Conservation (phyloP, 2,329 filamentous ascomycete species). For the Hirsutella thompsonii region DNA sequence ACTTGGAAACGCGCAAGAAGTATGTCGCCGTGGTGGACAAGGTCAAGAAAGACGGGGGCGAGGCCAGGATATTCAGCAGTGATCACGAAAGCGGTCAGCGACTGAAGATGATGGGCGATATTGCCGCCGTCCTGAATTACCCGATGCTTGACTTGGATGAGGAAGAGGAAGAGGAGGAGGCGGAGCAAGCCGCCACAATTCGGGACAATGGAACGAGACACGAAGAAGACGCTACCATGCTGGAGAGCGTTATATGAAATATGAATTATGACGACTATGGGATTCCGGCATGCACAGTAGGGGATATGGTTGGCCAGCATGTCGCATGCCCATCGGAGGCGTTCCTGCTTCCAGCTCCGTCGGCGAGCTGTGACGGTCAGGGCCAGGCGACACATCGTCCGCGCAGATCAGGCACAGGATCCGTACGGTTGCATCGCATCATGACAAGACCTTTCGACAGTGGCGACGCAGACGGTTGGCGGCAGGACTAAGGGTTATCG, state of each 20-base stretch:
- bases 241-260: slow-evolving; percentile 22
- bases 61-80: slow-evolving; percentile 79
- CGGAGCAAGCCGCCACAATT: slow-evolving; percentile 1
- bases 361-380: no score
- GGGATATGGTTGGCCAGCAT: no score
- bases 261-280: no score
- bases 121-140: slow-evolving; percentile 85
- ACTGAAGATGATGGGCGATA: slow-evolving; percentile 70
- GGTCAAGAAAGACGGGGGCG: slow-evolving; percentile 76
- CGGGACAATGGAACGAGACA: slow-evolving; percentile 7
- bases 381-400: no score
- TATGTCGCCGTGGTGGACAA: slow-evolving; percentile 82
- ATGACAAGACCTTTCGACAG: no score
- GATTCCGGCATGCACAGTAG: no score
- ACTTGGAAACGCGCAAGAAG: slow-evolving; percentile 60
- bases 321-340: no score
- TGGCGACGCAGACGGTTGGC: no score
- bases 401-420: no score
- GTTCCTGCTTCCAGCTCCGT: no score
- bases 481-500: no score
- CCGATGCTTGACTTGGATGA: slow-evolving; percentile 74
- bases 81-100: slow-evolving; percentile 88
- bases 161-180: slow-evolving; percentile 36
- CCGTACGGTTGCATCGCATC: no score
- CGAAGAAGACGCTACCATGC: slow-evolving; percentile 16